These are phyloP conservation scores for Nannochloropsis oceanica DNA, from an alignment of 108 stramenopile genomes.

Conservation along the genomic window DNA sequence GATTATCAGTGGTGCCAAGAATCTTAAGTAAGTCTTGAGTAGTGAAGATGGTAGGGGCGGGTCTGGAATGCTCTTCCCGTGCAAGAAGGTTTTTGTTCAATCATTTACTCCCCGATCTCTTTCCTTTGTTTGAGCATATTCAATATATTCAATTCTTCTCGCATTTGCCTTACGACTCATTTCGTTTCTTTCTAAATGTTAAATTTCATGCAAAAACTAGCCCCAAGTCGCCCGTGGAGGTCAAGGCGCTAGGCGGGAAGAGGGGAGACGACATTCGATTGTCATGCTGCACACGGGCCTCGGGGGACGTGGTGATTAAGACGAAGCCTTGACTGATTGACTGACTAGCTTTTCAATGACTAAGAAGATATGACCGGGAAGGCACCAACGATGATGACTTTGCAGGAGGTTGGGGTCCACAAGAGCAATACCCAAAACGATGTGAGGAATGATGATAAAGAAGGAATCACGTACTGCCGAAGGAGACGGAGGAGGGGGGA, in stretches of 20 bases:
- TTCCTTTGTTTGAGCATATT: too few species aligned
- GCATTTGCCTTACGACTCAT: too few species aligned
- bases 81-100: too few species aligned
- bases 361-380: background rate
- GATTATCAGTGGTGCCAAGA: background rate
- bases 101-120: too few species aligned
- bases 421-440: background rate
- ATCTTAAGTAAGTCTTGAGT: background rate
- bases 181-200: background rate
- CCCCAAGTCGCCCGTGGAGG: conserved; percentile 24
- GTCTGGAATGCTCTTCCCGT: too few species aligned
- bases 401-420: background rate
- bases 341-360: background rate
- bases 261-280: conserved; percentile 4
- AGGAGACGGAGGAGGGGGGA: background rate
- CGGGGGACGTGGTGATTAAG: conserved; percentile 11
- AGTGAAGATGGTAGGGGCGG: background rate
- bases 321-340: conserved; percentile 14
- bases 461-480: background rate
- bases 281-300: conserved; percentile 24
- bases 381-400: too few species aligned
- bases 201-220: conserved; percentile 2
- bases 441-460: background rate
- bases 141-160: too few species aligned
- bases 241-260: conserved; percentile 12